Evolutionary conservation across 2,329 filamentous ascomycete species (phyloP).

Genomic region (Diaporthe nobilis): DNA sequence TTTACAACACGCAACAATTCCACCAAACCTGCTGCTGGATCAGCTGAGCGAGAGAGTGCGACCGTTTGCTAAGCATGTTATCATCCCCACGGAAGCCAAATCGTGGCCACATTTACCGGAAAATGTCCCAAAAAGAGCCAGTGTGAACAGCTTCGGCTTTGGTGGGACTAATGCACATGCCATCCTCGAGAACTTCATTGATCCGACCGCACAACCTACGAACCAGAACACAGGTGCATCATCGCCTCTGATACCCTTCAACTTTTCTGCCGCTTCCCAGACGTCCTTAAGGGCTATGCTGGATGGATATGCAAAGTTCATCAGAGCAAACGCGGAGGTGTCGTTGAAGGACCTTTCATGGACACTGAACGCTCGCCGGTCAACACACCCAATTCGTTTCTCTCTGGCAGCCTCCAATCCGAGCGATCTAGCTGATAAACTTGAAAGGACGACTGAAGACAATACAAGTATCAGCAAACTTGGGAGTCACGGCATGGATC

Average conservation of each 20-base stretch:
- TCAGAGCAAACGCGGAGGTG: not conserved
- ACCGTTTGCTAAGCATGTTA: conserved; percentile 47
- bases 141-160: conserved; percentile 52
- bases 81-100: conserved; percentile 43
- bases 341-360: conserved; percentile 44
- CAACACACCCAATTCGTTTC: conserved; percentile 47
- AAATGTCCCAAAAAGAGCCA: conserved; percentile 46
- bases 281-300: not conserved
- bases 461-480: not conserved
- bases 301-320: not conserved
- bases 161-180: conserved; percentile 33
- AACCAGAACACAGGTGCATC: not conserved
- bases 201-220: conserved; percentile 2
- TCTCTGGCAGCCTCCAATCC: conserved; percentile 43
- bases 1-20: conserved; percentile 52
- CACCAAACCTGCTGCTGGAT: conserved; percentile 54
- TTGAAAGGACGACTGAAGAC: too few relatives aligned
- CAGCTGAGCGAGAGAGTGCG: conserved; percentile 51
- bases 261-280: not conserved
- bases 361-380: conserved; percentile 46
- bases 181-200: conserved; percentile 27
- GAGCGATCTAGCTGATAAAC: not conserved
- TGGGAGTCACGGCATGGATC: not conserved
- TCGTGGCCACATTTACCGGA: conserved; percentile 44
- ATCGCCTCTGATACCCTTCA: not conserved